Evolutionary conservation across 179 eudicot species (phyloP).

Genomic region (Heliamphora pulchella): DNA sequence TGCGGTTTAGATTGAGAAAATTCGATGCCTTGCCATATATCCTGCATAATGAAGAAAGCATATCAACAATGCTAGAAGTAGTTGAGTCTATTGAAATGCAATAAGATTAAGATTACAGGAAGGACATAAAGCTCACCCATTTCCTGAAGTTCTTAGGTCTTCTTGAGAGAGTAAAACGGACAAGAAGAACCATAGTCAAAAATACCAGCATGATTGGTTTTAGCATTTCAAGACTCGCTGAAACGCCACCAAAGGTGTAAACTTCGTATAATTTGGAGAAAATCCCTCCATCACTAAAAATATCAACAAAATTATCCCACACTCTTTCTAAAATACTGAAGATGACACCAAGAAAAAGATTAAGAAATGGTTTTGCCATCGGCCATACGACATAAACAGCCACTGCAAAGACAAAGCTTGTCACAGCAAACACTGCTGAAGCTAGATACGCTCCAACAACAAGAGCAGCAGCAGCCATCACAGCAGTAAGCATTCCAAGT

Average conservation of each 20-base stretch:
- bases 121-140: conserved; percentile 53
- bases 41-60: conserved; percentile 45
- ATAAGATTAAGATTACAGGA: conserved; percentile 1
- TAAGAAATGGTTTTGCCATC: conserved; percentile 50
- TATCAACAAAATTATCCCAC: conserved; percentile 50
- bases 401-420: conserved; percentile 54
- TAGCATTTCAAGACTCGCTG: conserved; percentile 48
- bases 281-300: conserved; percentile 49
- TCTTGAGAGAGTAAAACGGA: conserved; percentile 81
- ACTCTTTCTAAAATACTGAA: conserved; percentile 43
- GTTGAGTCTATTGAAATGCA: neutral
- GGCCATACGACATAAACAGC: conserved; percentile 74
- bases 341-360: conserved; percentile 39
- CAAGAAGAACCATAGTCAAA: conserved; percentile 53
- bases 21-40: conserved; percentile 95
- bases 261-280: conserved; percentile 49
- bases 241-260: conserved; percentile 60
- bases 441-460: conserved; percentile 75
- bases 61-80: conserved; percentile 2
- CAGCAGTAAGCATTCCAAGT: conserved; percentile 66
- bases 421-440: conserved; percentile 73
- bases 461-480: conserved; percentile 65
- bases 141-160: conserved; percentile 83
- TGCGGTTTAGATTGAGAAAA: conserved; percentile 92
- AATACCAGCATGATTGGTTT: conserved; percentile 57